Base-by-base conservation (phyloP, 2,329 filamentous ascomycete genomes). In the Cercospora citrullina region DNA sequence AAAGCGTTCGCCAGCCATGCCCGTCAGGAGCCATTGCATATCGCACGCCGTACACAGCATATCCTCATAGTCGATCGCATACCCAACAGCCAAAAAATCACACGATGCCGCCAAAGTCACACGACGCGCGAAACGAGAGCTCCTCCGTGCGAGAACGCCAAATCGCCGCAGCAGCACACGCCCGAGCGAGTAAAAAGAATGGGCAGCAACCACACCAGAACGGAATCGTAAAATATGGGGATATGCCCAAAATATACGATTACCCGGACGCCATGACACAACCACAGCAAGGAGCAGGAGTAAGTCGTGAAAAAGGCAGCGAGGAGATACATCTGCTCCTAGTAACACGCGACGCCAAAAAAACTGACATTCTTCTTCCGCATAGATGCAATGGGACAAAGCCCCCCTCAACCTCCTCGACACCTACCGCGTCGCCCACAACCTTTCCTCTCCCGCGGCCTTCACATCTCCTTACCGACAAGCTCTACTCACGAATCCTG, bases 351-450 rank as follows among this genome's bases (percentile, higher is more conserved):
- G n/a, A n/a, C n/a, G n/a, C n/a, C n/a, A n/a, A n/a, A n/a, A n/a
- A n/a, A n/a, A n/a, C n/a, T n/a, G n/a, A n/a, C n/a, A n/a, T n/a
- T n/a, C n/a, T n/a, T n/a, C n/a, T n/a, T n/a, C n/a, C n/a, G n/a
- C n/a, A n/a, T n/a, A 87, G 85, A 84, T 86, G 69, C 79, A 89
- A 77, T 94, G 91, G 91, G 81, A 86, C 18, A 85, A 86, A 2
- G 90, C 92, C 74, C 87, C 91, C 31, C 83, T 88, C 68, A 81
- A 87, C 60, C 82, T 91, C 59, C 87, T 95, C 60, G 90, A 94
- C 76, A 84, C 86, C 72, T 95, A 95, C 83, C 88, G 91, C 71
- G 87, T 90, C 77, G 86, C 90, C 72, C 89, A 94, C 82, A 86
- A 87, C 68, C 85, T 95, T 75, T 85, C 87, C 75, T 89, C 88